A percentile compares a stretch with the other conserved stretches of the same genome.
These are phyloP conservation scores for Phlebiopsis flavidoalba DNA, from an alignment of 768 basidiomycete species.

Conservation along the genomic window DNA sequence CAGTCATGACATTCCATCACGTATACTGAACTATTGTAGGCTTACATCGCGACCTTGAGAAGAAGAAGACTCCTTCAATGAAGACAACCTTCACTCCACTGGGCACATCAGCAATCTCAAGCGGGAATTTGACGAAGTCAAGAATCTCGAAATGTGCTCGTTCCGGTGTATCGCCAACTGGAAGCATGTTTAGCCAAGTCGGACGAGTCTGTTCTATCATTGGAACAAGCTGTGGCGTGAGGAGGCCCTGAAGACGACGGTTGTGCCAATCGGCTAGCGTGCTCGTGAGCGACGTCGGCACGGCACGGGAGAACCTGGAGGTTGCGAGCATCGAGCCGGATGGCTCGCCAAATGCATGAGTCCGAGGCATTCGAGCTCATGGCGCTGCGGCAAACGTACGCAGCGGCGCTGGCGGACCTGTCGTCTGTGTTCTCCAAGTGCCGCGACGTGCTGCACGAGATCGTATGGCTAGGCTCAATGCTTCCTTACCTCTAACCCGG, in stretches of 20 bases:
- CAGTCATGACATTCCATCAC: too few species aligned
- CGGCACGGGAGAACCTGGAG: conserved; percentile 65
- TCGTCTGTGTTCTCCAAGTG: conserved; percentile 79
- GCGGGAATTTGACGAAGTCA: conserved; percentile 75
- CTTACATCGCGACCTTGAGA: conserved; percentile 90
- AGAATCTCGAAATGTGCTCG: conserved; percentile 69
- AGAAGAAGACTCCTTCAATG: conserved; percentile 80
- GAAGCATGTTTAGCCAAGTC: conserved; percentile 76
- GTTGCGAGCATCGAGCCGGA: conserved; percentile 26
- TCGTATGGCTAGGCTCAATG: conserved; percentile 78
- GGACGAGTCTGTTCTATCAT: conserved; percentile 67
- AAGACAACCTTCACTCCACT: conserved; percentile 68
- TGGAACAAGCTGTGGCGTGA: conserved; percentile 75
- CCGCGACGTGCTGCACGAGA: conserved; percentile 83
- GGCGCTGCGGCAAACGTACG: conserved; percentile 77
- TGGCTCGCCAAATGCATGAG: conserved; percentile 18
- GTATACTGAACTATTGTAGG: conserved; percentile 38
- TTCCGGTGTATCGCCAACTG: conserved; percentile 80
- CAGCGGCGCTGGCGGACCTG: conserved; percentile 74
- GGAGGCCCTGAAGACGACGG: conserved; percentile 60
- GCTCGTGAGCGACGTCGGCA: conserved; percentile 66
- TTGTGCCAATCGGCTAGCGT: conserved; percentile 58
- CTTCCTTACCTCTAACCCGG: conserved; percentile 29
- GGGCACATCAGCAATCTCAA: conserved; percentile 80
- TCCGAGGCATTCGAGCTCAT: conserved; percentile 52